Percentiles rank a stretch among this genome's conserved stretches.
Evolutionary conservation across 129 eudicot genomes (phyloP).

Genomic region (Oenanthe sinensis): DNA sequence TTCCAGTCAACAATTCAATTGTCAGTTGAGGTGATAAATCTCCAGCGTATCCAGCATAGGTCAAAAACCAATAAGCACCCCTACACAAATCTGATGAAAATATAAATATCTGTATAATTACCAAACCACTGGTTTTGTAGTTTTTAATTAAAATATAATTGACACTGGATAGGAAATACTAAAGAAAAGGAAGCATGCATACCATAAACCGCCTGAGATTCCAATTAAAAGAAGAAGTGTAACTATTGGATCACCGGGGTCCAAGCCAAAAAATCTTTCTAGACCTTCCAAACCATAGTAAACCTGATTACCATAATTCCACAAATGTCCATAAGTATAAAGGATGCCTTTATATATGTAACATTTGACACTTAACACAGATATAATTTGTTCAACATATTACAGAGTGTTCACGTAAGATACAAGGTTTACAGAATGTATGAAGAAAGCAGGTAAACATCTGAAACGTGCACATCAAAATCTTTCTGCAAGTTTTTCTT

Average conservation of each 20-base stretch:
- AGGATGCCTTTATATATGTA: neutral
- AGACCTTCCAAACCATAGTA: conserved; percentile 47
- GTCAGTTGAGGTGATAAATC: conserved; percentile 67
- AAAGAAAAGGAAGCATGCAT: conserved; percentile 20
- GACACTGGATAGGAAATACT: neutral
- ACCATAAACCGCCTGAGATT: conserved; percentile 70
- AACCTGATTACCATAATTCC: conserved; percentile 32
- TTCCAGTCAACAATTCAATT: conserved; percentile 57
- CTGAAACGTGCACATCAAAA: neutral
- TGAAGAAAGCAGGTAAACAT: neutral
- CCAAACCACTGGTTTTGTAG: conserved; percentile 4
- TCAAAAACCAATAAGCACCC: conserved; percentile 68
- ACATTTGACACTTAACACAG: neutral
- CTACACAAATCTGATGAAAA: conserved; percentile 60
- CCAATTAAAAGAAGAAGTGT: conserved; percentile 62
- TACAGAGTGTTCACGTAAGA: neutral
- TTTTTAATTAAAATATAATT: neutral
- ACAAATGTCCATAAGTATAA: neutral
- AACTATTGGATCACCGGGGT: conserved; percentile 77
- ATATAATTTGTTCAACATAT: neutral
- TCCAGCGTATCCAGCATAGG: conserved; percentile 93
- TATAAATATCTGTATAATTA: conserved; percentile 23
- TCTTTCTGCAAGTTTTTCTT: neutral
- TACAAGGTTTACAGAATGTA: neutral
- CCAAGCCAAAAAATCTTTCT: conserved; percentile 63